phyloP scores from a whole-genome alignment of 1,139 yeast genomes.

The Zygoascus meyerae region DNA sequence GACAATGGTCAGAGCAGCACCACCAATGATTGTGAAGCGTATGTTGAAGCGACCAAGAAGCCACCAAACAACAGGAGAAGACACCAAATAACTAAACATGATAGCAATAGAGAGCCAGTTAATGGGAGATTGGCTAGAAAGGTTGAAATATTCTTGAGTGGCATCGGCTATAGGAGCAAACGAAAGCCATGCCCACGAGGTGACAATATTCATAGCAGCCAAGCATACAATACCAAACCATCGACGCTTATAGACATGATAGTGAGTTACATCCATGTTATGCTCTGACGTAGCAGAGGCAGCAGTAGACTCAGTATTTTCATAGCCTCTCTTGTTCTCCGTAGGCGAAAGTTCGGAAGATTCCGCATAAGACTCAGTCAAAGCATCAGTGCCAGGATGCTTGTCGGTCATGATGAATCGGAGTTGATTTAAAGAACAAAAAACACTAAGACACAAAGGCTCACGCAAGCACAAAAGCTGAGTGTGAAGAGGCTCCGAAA shows the following conservation, averaged over 20 bases:
- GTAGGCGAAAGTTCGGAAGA: background rate
- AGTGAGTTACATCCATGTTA: constrained; percentile 5
- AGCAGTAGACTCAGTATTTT: background rate
- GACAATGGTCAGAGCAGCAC: constrained; percentile 26
- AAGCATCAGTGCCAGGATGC: background rate
- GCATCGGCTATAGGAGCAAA: constrained; percentile 32
- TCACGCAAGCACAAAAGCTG: too few relatives aligned
- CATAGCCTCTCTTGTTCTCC: background rate
- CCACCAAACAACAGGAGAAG: constrained; percentile 29
- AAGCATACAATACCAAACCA: constrained; percentile 33
- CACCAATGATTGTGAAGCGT: constrained; percentile 24
- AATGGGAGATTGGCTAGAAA: constrained; percentile 29
- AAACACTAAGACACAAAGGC: too few relatives aligned
- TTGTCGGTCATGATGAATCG: too few relatives aligned
- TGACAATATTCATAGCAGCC: constrained; percentile 30
- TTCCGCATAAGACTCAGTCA: background rate
- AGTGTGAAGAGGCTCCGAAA: too few relatives aligned
- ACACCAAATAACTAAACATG: constrained; percentile 30
- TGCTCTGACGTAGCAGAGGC: background rate
- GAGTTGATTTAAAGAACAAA: too few relatives aligned
- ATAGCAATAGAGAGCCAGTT: constrained; percentile 36
- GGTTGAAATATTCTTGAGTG: constrained; percentile 24
- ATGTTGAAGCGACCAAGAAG: constrained; percentile 22
- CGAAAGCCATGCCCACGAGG: constrained; percentile 36
- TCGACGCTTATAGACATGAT: constrained; percentile 30